phyloP scores from a whole-genome alignment of 2,329 filamentous ascomycete species.

The Alternaria novae-zelandiae region DNA sequence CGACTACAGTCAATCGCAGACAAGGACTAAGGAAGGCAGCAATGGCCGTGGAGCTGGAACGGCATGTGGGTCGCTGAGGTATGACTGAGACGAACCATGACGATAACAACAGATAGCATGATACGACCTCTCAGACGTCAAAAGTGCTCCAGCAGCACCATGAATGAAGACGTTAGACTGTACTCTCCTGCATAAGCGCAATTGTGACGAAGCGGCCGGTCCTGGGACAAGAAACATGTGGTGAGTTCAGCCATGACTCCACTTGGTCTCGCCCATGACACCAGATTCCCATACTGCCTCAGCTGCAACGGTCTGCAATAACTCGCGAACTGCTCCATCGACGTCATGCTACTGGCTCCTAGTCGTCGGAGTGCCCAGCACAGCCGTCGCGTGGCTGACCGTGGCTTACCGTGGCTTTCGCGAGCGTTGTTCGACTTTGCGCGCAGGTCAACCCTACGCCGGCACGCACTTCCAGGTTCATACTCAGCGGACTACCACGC shows the following conservation, averaged over 20 bases:
- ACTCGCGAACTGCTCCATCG: conserved; percentile 31
- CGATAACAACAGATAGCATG: conserved; percentile 33
- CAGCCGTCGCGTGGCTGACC: conserved; percentile 49
- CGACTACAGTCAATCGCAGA: conserved; percentile 96
- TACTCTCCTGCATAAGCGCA: conserved; percentile 43
- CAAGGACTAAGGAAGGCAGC: conserved; percentile 80
- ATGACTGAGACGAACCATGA: conserved; percentile 30
- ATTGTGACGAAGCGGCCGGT: conserved; percentile 33
- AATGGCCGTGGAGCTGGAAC: conserved; percentile 25
- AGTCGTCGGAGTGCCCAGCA: conserved; percentile 34
- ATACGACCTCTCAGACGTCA: conserved; percentile 38
- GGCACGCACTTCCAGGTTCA: conserved; percentile 30
- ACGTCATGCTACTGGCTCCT: conserved; percentile 42
- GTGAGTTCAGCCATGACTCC: conserved; percentile 42
- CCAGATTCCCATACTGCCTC: conserved; percentile 33
- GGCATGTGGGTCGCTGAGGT: conserved; percentile 32
- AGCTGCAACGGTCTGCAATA: conserved; percentile 37
- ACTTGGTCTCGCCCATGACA: conserved; percentile 43
- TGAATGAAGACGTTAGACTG: conserved; percentile 42
- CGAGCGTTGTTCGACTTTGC: conserved; percentile 30
- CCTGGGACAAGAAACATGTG: conserved; percentile 7
- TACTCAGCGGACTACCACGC: conserved; percentile 39
- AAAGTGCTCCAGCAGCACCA: conserved; percentile 33
- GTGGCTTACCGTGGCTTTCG: conserved; percentile 44
- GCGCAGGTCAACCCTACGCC: conserved; percentile 26